These are phyloP conservation scores for Scheffersomyces illinoinensis DNA, from an alignment of 1,139 yeast genomes.

Conservation along the genomic window DNA sequence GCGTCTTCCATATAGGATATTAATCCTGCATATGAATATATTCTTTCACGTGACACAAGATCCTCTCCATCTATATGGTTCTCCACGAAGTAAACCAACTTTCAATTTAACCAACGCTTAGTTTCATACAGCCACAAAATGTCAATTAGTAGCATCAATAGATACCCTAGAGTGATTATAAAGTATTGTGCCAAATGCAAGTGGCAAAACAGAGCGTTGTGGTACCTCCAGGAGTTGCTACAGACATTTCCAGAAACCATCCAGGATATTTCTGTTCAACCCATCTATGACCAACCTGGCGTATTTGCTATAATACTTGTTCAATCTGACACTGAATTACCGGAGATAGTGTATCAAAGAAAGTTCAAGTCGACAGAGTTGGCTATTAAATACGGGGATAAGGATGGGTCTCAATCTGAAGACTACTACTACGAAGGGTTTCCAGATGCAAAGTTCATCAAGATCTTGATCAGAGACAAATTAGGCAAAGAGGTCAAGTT, in stretches of 20 bases:
- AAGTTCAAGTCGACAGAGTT: conserved; percentile 32
- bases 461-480: conserved; percentile 33
- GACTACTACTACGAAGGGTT: conserved; percentile 43
- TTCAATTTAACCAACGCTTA: background rate
- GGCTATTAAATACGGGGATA: conserved; percentile 16
- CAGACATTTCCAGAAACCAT: conserved; percentile 43
- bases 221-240: conserved; percentile 47
- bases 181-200: conserved; percentile 47
- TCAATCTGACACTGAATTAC: conserved; percentile 10
- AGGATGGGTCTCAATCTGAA: conserved; percentile 27
- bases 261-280: conserved; percentile 41
- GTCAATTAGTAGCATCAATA: background rate
- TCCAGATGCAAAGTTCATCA: conserved; percentile 46
- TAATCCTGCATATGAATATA: too few species aligned
- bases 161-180: conserved; percentile 35
- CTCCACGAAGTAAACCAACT: background rate
- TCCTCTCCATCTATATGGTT: background rate
- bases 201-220: conserved; percentile 50
- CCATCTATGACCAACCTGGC: conserved; percentile 41
- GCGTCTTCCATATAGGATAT: too few species aligned
- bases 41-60: background rate
- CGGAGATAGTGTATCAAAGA: conserved; percentile 34
- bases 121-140: background rate
- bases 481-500: conserved; percentile 24
- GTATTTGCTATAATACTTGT: conserved; percentile 31